Conservation (phyloP, 371 early-diverging fungal species). For the Mortierella sp. region DNA sequence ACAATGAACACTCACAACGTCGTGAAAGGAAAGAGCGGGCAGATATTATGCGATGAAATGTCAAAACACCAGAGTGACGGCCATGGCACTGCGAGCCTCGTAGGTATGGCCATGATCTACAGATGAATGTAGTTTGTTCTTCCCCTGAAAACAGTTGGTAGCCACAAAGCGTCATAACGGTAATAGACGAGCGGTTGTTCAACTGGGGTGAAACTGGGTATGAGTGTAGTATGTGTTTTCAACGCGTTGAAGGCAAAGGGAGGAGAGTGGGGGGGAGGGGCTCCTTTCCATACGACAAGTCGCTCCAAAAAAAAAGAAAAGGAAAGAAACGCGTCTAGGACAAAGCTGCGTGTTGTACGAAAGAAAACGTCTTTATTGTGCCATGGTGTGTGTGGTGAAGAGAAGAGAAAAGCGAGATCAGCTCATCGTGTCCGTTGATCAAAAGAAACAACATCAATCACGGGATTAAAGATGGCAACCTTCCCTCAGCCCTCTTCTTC, state of each 20-base stretch:
- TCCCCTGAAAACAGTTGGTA: conserved; percentile 55
- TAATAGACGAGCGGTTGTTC: conserved; percentile 57
- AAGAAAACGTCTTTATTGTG: not conserved
- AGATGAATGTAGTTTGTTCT: conserved; percentile 41
- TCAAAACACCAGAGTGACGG: conserved; percentile 53
- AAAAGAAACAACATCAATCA: not conserved
- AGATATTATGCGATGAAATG: conserved; percentile 4
- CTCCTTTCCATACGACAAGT: too few relatives aligned
- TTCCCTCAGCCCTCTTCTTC: too few relatives aligned
- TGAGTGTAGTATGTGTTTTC: not conserved
- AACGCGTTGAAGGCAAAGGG: not conserved
- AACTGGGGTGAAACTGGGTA: conserved; percentile 42
- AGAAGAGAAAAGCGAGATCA: not conserved
- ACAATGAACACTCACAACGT: too few relatives aligned
- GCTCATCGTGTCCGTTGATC: not conserved
- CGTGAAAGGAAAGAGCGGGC: too few relatives aligned
- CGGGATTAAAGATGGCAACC: not conserved
- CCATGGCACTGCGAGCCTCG: conserved; percentile 49
- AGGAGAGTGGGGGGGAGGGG: too few relatives aligned
- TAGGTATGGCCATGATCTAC: conserved; percentile 24
- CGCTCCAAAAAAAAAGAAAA: too few relatives aligned
- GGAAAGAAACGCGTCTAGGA: not conserved
- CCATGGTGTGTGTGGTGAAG: not conserved
- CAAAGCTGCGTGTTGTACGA: not conserved
- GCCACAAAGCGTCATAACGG: conserved; percentile 53